These are phyloP conservation scores for Penicillium concentricum DNA, from an alignment of 2,329 filamentous ascomycete species.

Conservation along the genomic window DNA sequence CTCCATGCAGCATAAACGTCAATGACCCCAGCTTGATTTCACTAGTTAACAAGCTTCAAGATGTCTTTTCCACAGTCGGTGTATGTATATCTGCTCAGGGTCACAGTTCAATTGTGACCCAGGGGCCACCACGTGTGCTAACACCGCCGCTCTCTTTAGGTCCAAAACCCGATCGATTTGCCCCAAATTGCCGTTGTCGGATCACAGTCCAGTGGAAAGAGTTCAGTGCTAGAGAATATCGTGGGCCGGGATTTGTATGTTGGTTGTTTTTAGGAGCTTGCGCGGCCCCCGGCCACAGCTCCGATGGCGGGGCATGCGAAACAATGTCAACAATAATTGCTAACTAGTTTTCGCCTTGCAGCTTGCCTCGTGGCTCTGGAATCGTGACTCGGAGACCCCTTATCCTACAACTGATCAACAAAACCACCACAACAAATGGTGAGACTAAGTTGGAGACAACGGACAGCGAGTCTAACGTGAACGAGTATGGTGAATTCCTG, in stretches of 20 bases:
- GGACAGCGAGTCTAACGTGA: slow-evolving; percentile 84
- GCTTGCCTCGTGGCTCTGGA: slow-evolving; percentile 92
- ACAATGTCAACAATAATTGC: slow-evolving; percentile 23
- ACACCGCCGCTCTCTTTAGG: slow-evolving; percentile 50
- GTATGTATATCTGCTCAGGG: slow-evolving; percentile 49
- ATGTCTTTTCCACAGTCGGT: slow-evolving; percentile 97
- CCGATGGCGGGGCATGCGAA: slow-evolving; percentile 17
- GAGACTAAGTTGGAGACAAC: slow-evolving; percentile 63
- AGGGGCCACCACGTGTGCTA: slow-evolving; percentile 17
- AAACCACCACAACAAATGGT: slow-evolving; percentile 69
- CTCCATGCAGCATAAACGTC: slow-evolving; percentile 61
- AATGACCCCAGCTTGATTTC: slow-evolving; percentile 70
- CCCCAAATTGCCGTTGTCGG: slow-evolving; percentile 98
- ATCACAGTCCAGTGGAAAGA: slow-evolving; percentile 98
- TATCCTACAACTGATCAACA: slow-evolving; percentile 97
- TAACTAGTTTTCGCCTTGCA: slow-evolving; percentile 44
- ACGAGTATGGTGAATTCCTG: slow-evolving; percentile 99
- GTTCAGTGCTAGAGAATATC: slow-evolving; percentile 97
- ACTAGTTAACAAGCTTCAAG: slow-evolving; percentile 97
- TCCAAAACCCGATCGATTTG: slow-evolving; percentile 98
- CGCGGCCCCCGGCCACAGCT: slow-evolving; percentile 1
- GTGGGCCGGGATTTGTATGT: slow-evolving; percentile 97
- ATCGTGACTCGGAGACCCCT: slow-evolving; percentile 96
- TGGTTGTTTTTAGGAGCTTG: neutral
- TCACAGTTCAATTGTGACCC: slow-evolving; percentile 4